A percentile compares a stretch with the other conserved stretches of the same genome.
Conservation (phyloP, 2,329 filamentous ascomycete genomes). For the Penicillium paneum region DNA sequence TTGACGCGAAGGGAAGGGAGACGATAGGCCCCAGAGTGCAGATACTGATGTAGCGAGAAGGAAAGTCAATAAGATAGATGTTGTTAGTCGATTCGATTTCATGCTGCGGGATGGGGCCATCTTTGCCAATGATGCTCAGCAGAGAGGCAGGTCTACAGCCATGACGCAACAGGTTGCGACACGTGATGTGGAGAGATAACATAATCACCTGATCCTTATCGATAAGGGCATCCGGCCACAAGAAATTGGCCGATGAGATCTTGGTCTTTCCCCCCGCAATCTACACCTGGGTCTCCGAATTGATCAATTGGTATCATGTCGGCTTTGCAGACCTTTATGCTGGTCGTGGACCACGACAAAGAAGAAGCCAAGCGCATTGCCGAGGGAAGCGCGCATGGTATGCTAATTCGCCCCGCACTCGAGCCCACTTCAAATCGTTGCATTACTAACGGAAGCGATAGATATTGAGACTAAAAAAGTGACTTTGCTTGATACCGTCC, state of each 20-base stretch:
- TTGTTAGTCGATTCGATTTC: slow-evolving; percentile 7
- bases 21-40: slow-evolving; percentile 15
- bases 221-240: slow-evolving; percentile 28
- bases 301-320: slow-evolving; percentile 40
- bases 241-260: slow-evolving; percentile 23
- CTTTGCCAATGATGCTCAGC: neutral
- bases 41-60: slow-evolving; percentile 6
- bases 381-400: slow-evolving; percentile 45
- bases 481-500: slow-evolving; percentile 61
- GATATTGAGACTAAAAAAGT: slow-evolving; percentile 59
- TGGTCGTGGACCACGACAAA: slow-evolving; percentile 48
- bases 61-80: slow-evolving; percentile 13
- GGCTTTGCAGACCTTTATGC: slow-evolving; percentile 48
- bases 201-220: slow-evolving; percentile 33
- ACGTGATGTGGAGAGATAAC: slow-evolving; percentile 21
- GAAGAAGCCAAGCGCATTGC: slow-evolving; percentile 47
- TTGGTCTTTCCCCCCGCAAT: slow-evolving; percentile 9
- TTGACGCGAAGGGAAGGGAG: slow-evolving; percentile 8
- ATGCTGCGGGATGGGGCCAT: slow-evolving; percentile 15
- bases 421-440: slow-evolving; percentile 3
- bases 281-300: slow-evolving; percentile 9
- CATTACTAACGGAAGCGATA: slow-evolving; percentile 28
- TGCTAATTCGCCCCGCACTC: slow-evolving; percentile 8
- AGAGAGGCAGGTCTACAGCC: slow-evolving; percentile 3
- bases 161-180: slow-evolving; percentile 22